phyloP scores from a whole-genome alignment of 83 land plant genomes.

The Thuja plicata region DNA sequence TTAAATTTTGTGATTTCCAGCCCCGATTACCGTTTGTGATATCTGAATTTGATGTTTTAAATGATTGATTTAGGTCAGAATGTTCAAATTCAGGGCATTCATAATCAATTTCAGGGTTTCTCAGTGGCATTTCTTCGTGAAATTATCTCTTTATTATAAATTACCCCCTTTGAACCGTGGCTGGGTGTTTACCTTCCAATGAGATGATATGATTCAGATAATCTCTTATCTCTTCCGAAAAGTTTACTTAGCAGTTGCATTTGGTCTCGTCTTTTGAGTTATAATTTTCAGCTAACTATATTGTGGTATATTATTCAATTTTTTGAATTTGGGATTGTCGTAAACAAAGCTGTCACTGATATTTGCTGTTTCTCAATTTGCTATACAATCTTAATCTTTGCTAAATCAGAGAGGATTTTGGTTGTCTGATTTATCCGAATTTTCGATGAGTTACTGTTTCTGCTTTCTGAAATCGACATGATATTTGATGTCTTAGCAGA shows the following conservation, averaged over 20 bases:
- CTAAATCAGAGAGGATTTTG: neutral
- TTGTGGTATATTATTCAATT: too few relatives aligned
- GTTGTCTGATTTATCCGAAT: neutral
- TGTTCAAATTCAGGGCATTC: neutral
- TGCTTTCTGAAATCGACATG: neutral
- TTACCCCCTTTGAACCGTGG: too few relatives aligned
- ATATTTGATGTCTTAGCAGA: neutral
- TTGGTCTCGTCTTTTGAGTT: too few relatives aligned
- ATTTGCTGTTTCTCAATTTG: neutral
- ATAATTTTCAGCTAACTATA: too few relatives aligned
- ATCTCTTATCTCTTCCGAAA: too few relatives aligned
- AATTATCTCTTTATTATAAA: too few relatives aligned
- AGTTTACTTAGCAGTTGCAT: too few relatives aligned
- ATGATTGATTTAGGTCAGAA: neutral
- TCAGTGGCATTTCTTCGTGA: too few relatives aligned
- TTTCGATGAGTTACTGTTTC: neutral
- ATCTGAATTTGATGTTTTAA: neutral
- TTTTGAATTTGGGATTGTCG: too few relatives aligned
- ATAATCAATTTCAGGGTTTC: neutral
- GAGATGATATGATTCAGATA: too few relatives aligned
- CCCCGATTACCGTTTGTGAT: neutral
- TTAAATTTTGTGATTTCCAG: neutral
- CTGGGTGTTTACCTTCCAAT: too few relatives aligned
- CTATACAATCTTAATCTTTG: neutral
- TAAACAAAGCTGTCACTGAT: too few relatives aligned